These are phyloP conservation scores for Volvox carteri DNA, from an alignment of 163 green algal species.

Conservation along the genomic window DNA sequence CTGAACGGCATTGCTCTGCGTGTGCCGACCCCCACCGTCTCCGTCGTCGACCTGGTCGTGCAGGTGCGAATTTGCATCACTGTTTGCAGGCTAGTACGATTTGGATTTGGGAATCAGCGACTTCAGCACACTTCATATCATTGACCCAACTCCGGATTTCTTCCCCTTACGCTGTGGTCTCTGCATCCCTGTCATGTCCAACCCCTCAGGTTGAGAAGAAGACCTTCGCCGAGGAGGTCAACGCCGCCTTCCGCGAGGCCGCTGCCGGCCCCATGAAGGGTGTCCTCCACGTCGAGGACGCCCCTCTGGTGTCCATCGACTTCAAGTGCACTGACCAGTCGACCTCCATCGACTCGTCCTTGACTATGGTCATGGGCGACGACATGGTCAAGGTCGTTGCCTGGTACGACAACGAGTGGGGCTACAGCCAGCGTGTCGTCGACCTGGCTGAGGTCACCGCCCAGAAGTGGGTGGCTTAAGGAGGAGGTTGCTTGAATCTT, in stretches of 20 bases:
- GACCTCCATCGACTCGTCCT: conserved; percentile 93
- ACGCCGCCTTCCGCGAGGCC: conserved; percentile 94
- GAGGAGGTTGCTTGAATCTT: no score
- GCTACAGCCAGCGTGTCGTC: conserved; percentile 97
- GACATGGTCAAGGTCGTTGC: conserved; percentile 91
- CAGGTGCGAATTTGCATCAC: conserved; percentile 75
- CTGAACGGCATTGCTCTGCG: conserved; percentile 99
- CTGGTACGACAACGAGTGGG: conserved; percentile 97
- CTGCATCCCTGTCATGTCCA: no score
- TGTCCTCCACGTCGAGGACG: conserved; percentile 93
- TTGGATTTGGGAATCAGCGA: no score
- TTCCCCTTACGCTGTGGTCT: no score
- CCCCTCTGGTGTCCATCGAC: conserved; percentile 97
- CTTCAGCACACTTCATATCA: no score
- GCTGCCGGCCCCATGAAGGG: conserved; percentile 90
- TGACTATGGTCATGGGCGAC: conserved; percentile 99
- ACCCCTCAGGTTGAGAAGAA: conserved; percentile 95
- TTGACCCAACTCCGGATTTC: no score
- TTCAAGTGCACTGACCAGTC: conserved; percentile 94
- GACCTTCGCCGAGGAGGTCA: conserved; percentile 99
- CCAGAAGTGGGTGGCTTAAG: conserved; percentile 71
- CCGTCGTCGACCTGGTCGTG: conserved; percentile 97
- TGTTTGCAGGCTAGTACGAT: no score
- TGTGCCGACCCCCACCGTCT: conserved; percentile 99
- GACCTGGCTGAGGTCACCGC: conserved; percentile 92